Percentiles rank a stretch among this genome's conserved stretches.
Evolutionary conservation across 805 yeast genomes (phyloP).

Genomic region (Candida argentea): DNA sequence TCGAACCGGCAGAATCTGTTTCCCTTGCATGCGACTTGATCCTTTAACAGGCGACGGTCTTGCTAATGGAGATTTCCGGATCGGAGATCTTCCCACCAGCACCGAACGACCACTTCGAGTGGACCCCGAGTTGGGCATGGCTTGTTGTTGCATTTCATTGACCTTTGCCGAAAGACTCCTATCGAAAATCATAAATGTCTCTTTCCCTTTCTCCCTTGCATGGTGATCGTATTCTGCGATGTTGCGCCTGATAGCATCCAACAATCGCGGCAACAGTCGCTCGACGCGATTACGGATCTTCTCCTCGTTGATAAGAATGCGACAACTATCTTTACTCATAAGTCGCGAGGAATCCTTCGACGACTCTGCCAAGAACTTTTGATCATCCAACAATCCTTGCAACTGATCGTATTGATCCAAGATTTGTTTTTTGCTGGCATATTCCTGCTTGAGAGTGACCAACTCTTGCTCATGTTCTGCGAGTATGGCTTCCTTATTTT

Average conservation of each 20-base stretch:
- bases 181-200: constrained; percentile 24
- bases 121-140: too few relatives aligned
- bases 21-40: too few relatives aligned
- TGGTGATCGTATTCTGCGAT: constrained; percentile 38
- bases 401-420: constrained; percentile 47
- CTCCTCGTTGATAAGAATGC: constrained; percentile 73
- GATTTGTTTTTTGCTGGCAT: constrained; percentile 42
- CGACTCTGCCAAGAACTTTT: constrained; percentile 52
- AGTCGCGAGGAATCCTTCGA: constrained; percentile 75
- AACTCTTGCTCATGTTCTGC: constrained; percentile 59
- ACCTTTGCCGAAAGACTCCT: too few relatives aligned
- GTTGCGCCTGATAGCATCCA: constrained; percentile 39
- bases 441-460: constrained; percentile 37
- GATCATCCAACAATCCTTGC: constrained; percentile 48
- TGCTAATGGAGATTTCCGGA: too few relatives aligned
- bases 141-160: too few relatives aligned
- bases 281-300: constrained; percentile 56
- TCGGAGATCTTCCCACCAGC: too few relatives aligned
- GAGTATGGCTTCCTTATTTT: constrained; percentile 49
- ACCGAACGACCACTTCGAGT: too few relatives aligned
- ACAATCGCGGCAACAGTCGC: constrained; percentile 57
- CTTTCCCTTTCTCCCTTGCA: constrained; percentile 10
- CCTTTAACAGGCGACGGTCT: constrained; percentile 1
- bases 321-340: constrained; percentile 65
- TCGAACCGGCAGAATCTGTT: too few relatives aligned